Percentiles rank a stretch among this genome's conserved stretches.
phyloP scores from a whole-genome alignment of 1,284 basidiomycete species.

The Coniferiporia weirii region DNA sequence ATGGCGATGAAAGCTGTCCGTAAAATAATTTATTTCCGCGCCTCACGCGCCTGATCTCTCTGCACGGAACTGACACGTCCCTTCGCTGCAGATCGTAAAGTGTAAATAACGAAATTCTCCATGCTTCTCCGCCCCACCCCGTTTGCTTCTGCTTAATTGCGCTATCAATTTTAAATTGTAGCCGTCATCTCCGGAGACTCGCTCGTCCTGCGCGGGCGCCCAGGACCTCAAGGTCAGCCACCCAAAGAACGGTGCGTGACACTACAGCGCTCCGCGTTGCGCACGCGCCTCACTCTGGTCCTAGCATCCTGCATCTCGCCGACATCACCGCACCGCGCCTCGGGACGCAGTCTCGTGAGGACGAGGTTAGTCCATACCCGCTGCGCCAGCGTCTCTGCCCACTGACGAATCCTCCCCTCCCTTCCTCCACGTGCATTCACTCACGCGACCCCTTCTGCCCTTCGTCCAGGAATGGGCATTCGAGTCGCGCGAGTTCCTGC shows the following conservation, averaged over 20 bases:
- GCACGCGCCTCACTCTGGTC: background rate
- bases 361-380: constrained; percentile 57
- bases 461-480: constrained; percentile 78
- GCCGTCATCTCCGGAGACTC: constrained; percentile 88
- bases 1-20: constrained; percentile 71
- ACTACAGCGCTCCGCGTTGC: background rate
- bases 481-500: constrained; percentile 89
- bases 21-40: constrained; percentile 13
- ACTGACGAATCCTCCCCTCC: background rate
- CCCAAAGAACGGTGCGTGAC: constrained; percentile 76
- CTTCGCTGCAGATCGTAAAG: constrained; percentile 56
- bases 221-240: constrained; percentile 75
- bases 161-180: constrained; percentile 28
- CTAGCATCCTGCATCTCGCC: constrained; percentile 82
- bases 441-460: no score
- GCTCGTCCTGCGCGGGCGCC: constrained; percentile 72
- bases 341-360: constrained; percentile 76
- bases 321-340: constrained; percentile 78
- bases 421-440: no score
- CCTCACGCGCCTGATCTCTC: no score
- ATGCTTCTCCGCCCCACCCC: constrained; percentile 2
- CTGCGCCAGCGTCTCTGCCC: background rate
- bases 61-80: constrained; percentile 11
- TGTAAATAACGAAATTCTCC: constrained; percentile 36
- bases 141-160: background rate